Evolutionary conservation across 495 filamentous ascomycete species (phyloP).

Genomic region (Aspergillus ellipticus): DNA sequence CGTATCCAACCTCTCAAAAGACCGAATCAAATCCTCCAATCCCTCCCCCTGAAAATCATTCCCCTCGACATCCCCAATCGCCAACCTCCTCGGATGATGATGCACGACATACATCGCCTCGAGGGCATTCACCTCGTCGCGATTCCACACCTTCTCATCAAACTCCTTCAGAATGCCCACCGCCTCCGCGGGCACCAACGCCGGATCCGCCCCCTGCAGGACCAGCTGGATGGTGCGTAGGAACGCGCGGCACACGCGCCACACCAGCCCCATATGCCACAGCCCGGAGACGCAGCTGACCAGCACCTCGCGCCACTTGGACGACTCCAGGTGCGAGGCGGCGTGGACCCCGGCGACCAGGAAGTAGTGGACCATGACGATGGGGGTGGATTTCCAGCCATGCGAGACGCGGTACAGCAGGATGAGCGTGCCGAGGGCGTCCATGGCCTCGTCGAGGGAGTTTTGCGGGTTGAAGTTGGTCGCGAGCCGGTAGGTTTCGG

Average conservation of each 20-base stretch:
- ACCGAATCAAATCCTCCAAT: slow-evolving; percentile 1
- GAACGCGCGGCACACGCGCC: neutral
- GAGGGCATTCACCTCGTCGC: neutral
- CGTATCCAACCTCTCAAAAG: neutral
- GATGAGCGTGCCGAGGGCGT: neutral
- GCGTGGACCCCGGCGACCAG: neutral
- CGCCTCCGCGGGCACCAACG: neutral
- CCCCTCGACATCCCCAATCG: neutral
- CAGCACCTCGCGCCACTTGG: slow-evolving; percentile 1
- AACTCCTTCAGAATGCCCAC: neutral
- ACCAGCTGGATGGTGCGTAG: slow-evolving; percentile 1
- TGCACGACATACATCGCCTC: neutral
- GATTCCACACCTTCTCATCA: neutral
- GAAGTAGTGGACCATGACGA: slow-evolving; percentile 4
- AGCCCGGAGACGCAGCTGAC: slow-evolving; percentile 1
- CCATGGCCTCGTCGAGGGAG: neutral
- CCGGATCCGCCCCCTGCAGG: neutral
- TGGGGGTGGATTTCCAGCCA: neutral
- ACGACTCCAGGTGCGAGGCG: neutral
- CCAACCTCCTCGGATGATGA: neutral
- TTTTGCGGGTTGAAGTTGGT: neutral
- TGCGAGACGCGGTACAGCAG: neutral
- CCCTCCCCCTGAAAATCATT: neutral
- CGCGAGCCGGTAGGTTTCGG: neutral
- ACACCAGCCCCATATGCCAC: neutral